Evolutionary conservation across 1,139 yeast genomes (phyloP), one percentile per base, ranked within the genome.

Genomic region (Magnusiomyces sp.): DNA sequence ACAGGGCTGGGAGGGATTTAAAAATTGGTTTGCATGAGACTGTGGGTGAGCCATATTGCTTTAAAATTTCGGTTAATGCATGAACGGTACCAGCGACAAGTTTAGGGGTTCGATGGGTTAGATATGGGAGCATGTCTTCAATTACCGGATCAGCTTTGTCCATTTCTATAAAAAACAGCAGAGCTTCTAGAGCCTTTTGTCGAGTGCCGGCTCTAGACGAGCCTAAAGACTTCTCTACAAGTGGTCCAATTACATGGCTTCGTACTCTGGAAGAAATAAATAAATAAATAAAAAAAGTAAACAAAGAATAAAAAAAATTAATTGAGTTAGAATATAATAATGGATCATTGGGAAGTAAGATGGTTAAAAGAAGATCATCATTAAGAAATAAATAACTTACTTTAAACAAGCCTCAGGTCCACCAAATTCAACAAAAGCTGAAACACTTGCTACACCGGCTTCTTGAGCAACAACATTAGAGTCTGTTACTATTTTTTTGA

Each of bases 391-490:
- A 9, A 7, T 14, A n/a, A 41, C 50, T 34, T 43, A 47, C 50
- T 48, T 51, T 49, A 58, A 51, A 51, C 66, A 74, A 55, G 64
- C 70, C 47, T 57, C 60, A 6, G 75, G 60, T 0, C 83, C 86
- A 1, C 87, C 89, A 59, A 66, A 76, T 59, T 78, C 77, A 50
- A 86, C 69, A 58, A 78, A 77, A n/a, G 77, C 74, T 13, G 68
- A 67, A 27, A 86, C 65, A 5, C 85, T 73, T 11, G 70, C 66
- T 38, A 88, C 71, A 11, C 89, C 97, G 0, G 84, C 70, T 62
- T 92, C 97, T 59, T 89, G 95, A 0, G 98, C 96, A 20, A 86
- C 95, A 14, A 89, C 97, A 64, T 92, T 92, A 41, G 83, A 66
- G 63, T 92, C 99, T 6, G 77, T 73, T 10, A 84, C 79, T 38